phyloP scores from a whole-genome alignment of 2,329 filamentous ascomycete species.

The Cercospora beticola region DNA sequence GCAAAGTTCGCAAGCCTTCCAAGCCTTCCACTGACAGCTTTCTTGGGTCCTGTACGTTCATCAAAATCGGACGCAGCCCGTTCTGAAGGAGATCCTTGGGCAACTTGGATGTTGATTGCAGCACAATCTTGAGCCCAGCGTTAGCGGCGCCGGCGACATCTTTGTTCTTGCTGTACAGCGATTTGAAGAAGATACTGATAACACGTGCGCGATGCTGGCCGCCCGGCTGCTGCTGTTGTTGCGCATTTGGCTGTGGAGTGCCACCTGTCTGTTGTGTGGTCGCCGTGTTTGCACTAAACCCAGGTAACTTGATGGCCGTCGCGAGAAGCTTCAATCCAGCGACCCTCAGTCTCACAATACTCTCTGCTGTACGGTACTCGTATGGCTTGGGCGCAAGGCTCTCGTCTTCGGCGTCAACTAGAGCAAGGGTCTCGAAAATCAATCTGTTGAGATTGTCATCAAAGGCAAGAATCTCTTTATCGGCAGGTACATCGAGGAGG shows the following conservation, averaged over 20 bases:
- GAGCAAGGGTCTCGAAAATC: conserved; percentile 86
- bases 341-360: conserved; percentile 86
- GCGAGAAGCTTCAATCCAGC: conserved; percentile 91
- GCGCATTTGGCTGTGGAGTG: conserved; percentile 14
- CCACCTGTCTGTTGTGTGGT: conserved; percentile 10
- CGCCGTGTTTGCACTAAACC: conserved; percentile 69
- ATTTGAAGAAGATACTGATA: conserved; percentile 96
- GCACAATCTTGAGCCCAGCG: conserved; percentile 80
- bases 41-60: conserved; percentile 92
- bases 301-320: conserved; percentile 88
- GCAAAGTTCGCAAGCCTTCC: conserved; percentile 82
- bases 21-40: conserved; percentile 84
- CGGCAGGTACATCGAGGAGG: conserved; percentile 82
- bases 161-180: conserved; percentile 86
- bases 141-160: conserved; percentile 94
- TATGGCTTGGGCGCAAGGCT: conserved; percentile 86
- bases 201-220: conserved; percentile 61
- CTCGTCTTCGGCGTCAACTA: conserved; percentile 94
- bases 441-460: conserved; percentile 88
- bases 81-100: conserved; percentile 95
- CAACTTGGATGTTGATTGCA: conserved; percentile 84
- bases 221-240: conserved; percentile 52
- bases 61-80: conserved; percentile 89
- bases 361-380: conserved; percentile 93
- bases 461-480: conserved; percentile 73